Evolutionary conservation across 495 filamentous ascomycete genomes (phyloP), one percentile per base, ranked within the genome.

Genomic region (Parmelia sp.): DNA sequence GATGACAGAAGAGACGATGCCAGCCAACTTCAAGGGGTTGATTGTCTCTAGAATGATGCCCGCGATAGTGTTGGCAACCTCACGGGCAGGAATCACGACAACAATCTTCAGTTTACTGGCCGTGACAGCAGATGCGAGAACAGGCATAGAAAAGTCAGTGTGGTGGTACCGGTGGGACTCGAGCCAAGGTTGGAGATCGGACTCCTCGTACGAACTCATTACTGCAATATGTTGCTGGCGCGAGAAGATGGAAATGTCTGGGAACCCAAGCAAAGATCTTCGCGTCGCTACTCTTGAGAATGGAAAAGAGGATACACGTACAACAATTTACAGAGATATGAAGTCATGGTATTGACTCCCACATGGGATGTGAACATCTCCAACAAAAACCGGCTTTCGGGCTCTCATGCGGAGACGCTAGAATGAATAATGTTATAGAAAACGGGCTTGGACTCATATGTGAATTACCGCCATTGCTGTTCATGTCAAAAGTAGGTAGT

Each of bases 21-120:
- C 44, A 2, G 44, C 60, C 15, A 25, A 21, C 2, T 31, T 47
- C 42, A 62, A 47, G 14, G 31, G 42, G 29, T 33, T 62, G 29
- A 62, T 47, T 29, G 60, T 62, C 23, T 35, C 49, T 37, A 47
- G 14, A 29, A 62, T 51, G 15, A 49, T 33, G 21, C 35, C 60
- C 8, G 44, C 60, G 23, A 62, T 62, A 19, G 60, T 51, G 19
- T 37, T 14, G 21, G 60, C 60, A 53, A 62, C 60, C 29, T 62
- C 60, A 3, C 47, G 25, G 25, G 39, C 42, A 27, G 60, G 42
- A 21, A 62, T 49, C 21, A 62, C 35, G 36, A 62, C 42, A 47
- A 53, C 35, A 17, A 37, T 9, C 29, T 51, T 51, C 19, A 49
- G 36, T 14, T 62, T 53, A 5, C 35, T 59, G 39, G 57, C 31